A percentile compares a stretch with the other conserved stretches of the same genome.
These are phyloP conservation scores for Fusarium acutatum DNA, from an alignment of 2,329 filamentous ascomycete species.

Conservation along the genomic window DNA sequence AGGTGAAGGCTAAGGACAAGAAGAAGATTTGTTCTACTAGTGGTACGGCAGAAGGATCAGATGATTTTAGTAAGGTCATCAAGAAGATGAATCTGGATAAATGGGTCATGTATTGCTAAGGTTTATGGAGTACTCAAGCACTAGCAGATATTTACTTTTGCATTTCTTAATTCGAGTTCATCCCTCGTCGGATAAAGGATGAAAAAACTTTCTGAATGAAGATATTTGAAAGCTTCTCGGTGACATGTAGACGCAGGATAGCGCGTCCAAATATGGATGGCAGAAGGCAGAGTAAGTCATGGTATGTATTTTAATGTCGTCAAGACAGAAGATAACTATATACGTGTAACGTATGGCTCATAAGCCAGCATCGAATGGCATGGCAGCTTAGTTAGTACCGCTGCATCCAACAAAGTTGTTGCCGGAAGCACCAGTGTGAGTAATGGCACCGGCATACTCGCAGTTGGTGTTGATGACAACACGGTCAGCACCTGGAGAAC, in stretches of 20 bases:
- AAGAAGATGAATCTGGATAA: conserved; percentile 70
- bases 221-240: fast-evolving
- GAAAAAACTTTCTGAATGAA: neutral
- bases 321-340: neutral
- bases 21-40: conserved; percentile 52
- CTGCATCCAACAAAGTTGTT: conserved; percentile 74
- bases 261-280: fast-evolving
- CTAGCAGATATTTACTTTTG: fast-evolving
- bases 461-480: conserved; percentile 69
- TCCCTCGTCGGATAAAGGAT: no score
- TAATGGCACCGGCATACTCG: conserved; percentile 70
- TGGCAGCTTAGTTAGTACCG: conserved; percentile 25
- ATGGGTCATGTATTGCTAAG: conserved; percentile 52
- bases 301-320: neutral
- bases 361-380: fast-evolving
- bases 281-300: neutral
- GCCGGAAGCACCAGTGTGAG: conserved; percentile 74
- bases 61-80: conserved; percentile 69
- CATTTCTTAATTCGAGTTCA: neutral
- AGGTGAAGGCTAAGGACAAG: conserved; percentile 46
- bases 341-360: neutral
- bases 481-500: conserved; percentile 69
- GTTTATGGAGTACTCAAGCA: fast-evolving
- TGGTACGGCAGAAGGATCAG: conserved; percentile 48
- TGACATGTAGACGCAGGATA: fast-evolving